Percentiles rank a stretch among this genome's conserved stretches.
phyloP scores from a whole-genome alignment of 805 yeast genomes.

The Kockiozyma suomiensis region DNA sequence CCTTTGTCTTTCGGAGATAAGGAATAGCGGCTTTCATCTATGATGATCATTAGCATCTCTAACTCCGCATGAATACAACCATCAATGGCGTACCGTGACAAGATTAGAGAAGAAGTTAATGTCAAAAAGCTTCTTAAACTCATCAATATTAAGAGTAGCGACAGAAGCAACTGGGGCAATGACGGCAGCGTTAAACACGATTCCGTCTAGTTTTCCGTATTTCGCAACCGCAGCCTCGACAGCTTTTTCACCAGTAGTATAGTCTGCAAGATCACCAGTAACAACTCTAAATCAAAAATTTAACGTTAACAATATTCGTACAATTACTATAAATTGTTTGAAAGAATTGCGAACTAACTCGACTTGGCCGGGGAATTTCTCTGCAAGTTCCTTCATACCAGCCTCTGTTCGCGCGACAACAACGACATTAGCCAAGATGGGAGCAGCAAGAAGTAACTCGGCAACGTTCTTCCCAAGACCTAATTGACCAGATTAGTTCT shows the following conservation, averaged over 20 bases:
- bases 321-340: too few species aligned
- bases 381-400: constrained; percentile 49
- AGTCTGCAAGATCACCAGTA: constrained; percentile 58
- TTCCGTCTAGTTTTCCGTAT: constrained; percentile 56
- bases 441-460: constrained; percentile 47
- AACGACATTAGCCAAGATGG: constrained; percentile 51
- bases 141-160: constrained; percentile 54
- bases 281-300: constrained; percentile 35
- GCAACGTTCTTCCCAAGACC: constrained; percentile 87
- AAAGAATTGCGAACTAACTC: too few species aligned
- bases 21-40: constrained; percentile 54
- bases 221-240: constrained; percentile 49
- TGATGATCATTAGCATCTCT: not conserved
- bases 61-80: not conserved
- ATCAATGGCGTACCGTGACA: constrained; percentile 36
- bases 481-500: not conserved
- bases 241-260: constrained; percentile 43
- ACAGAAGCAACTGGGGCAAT: constrained; percentile 70
- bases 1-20: constrained; percentile 56
- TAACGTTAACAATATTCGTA: too few species aligned
- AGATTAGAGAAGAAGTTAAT: constrained; percentile 79
- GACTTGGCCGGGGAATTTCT: constrained; percentile 44
- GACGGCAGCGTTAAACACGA: constrained; percentile 73
- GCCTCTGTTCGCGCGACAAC: constrained; percentile 72
- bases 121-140: constrained; percentile 69